Conservation (phyloP, 108 stramenopile species). For the Pseudonitzschia multiseries region DNA sequence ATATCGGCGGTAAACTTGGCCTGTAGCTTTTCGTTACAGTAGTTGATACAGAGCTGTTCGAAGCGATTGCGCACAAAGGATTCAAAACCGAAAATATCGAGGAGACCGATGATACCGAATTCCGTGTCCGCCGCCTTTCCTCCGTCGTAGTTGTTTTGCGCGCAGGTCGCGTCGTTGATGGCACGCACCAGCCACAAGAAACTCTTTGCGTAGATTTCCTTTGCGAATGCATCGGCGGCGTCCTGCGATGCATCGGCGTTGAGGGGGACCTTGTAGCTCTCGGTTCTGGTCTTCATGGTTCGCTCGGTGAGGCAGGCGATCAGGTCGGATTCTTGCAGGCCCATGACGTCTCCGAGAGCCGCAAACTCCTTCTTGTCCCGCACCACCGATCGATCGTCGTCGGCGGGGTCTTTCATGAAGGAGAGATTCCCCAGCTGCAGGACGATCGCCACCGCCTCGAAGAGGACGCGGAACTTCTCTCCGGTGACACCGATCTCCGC, state of each 20-base stretch:
- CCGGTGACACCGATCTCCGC: slow-evolving; percentile 64
- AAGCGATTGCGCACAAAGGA: slow-evolving; percentile 87
- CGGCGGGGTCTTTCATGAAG: slow-evolving; percentile 66
- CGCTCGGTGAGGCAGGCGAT: slow-evolving; percentile 78
- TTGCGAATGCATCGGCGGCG: slow-evolving; percentile 93
- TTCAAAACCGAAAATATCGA: slow-evolving; percentile 98
- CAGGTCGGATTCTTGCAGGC: slow-evolving; percentile 55
- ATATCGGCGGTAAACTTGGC: slow-evolving; percentile 91
- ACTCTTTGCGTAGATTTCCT: slow-evolving; percentile 82
- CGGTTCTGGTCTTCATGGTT: slow-evolving; percentile 69
- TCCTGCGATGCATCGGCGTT: slow-evolving; percentile 74
- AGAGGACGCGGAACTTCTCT: slow-evolving; percentile 53
- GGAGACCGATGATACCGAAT: slow-evolving; percentile 85
- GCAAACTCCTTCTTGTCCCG: slow-evolving; percentile 58
- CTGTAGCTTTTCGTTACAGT: slow-evolving; percentile 92
- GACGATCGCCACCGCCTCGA: slow-evolving; percentile 81
- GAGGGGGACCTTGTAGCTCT: slow-evolving; percentile 80
- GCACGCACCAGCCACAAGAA: slow-evolving; percentile 87
- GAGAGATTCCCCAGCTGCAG: slow-evolving; percentile 88
- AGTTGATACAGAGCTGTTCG: slow-evolving; percentile 94
- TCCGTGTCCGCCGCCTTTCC: slow-evolving; percentile 30
- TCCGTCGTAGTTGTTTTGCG: slow-evolving; percentile 51
- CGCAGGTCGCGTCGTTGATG: slow-evolving; percentile 82
- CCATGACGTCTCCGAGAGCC: slow-evolving; percentile 74
- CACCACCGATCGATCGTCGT: slow-evolving; percentile 71